A percentile compares a stretch with the other conserved stretches of the same genome.
These are phyloP conservation scores for Lodderomyces theae DNA, from an alignment of 1,139 yeast genomes.

Conservation along the genomic window DNA sequence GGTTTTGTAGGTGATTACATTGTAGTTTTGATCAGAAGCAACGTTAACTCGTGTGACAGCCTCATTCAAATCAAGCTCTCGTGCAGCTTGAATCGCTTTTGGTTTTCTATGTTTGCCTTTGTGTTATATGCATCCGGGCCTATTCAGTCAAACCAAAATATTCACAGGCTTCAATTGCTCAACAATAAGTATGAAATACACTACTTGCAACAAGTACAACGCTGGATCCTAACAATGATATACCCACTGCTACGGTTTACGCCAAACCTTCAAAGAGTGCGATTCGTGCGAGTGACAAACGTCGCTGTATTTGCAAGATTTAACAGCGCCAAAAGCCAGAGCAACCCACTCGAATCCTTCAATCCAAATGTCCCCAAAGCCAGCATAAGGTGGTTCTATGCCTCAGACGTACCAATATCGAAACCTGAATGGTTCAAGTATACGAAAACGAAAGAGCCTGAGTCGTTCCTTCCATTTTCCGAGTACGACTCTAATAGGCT, in stretches of 20 bases:
- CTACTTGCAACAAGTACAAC: background rate
- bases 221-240: background rate
- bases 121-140: background rate
- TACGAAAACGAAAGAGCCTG: conserved; percentile 46
- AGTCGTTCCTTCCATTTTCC: conserved; percentile 69
- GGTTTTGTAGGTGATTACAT: too few relatives aligned
- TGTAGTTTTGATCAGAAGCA: too few relatives aligned
- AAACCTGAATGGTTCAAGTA: conserved; percentile 64
- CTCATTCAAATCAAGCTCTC: too few relatives aligned
- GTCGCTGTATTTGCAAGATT: background rate
- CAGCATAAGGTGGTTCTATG: conserved; percentile 66
- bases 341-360: background rate
- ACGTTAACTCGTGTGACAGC: too few relatives aligned
- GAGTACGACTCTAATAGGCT: conserved; percentile 57
- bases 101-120: too few relatives aligned
- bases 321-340: background rate
- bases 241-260: background rate
- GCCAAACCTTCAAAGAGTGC: background rate
- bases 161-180: conserved; percentile 1
- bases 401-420: conserved; percentile 69
- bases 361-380: conserved; percentile 8
- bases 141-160: background rate
- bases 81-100: too few relatives aligned
- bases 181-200: background rate
- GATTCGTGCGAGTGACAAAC: conserved; percentile 1